Base-by-base conservation (phyloP, 805 yeast genomes). In the Wickerhamiella sorbophila region DNA sequence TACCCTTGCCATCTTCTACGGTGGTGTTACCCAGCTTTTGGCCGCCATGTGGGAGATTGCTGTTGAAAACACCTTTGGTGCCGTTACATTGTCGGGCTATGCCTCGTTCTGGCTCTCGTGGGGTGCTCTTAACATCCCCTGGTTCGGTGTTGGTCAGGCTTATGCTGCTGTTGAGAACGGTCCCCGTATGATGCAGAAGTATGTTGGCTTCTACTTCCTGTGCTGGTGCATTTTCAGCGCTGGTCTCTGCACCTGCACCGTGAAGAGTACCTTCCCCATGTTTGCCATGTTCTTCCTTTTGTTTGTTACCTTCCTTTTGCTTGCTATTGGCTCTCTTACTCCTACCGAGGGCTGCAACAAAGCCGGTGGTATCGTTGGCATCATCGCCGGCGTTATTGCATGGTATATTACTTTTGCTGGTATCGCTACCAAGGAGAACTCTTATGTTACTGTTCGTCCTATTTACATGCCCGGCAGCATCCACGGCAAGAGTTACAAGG, bases 71-170 rank as follows among this genome's bases (percentile, higher is more conserved):
- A 72, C 79, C 17, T 77, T 77, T 61, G 83, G 78, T 61, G 79
- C 75, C 44, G 69, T 77, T 9, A 80, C 81, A 1, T 62, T 77
- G 41, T 55, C 71, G 36, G 71, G 78, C 4, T 77, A 66, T 49
- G 86, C 86, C 39, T 79, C 77, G 2, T 79, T 78, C 58, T 79
- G 86, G 86, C 54, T 77, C 52, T 61, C 77, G 18, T 79, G 61
- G 52, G 79, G 73, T 26, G 77, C 83, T 1, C 67, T 79, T 36
- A 58, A 70, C 47, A 63, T 77, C 33, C 68, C 69, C 14, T 69
- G 74, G 53, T 79, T 79, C 58, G 80, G 80, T 27, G 74, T 79
- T 44, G 60, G 58, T 21, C 62, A 58, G 3, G 76, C 85, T 14
- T 78, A 76, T 50, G 55, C 53, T 3, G 67, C 58, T 17, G 52